Conservation (phyloP, 192 early-diverging fungal species). For the Linnemannia exigua region DNA sequence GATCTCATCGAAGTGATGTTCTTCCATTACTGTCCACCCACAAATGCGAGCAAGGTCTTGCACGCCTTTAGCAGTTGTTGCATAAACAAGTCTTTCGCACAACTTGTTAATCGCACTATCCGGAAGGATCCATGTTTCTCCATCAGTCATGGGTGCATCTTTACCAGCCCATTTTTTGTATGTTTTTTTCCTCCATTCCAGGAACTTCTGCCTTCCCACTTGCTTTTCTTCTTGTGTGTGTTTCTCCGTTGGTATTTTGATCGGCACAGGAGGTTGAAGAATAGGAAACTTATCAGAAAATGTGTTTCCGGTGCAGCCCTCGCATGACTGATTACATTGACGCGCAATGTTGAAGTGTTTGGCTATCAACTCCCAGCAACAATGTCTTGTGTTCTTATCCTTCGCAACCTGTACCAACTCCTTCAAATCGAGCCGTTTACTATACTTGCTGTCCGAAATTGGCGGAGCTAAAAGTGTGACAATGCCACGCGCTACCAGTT, state of each 20-base stretch:
- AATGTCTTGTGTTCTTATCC: not conserved
- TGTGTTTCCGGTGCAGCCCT: not conserved
- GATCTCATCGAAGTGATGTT: no score
- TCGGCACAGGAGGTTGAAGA: not conserved
- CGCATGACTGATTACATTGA: not conserved
- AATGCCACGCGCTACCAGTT: not conserved
- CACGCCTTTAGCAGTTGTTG: no score
- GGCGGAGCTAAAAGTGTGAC: conserved; percentile 5
- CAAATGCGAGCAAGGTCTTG: no score
- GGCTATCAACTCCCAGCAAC: conserved; percentile 17
- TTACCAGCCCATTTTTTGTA: no score
- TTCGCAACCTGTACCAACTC: not conserved
- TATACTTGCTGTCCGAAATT: not conserved
- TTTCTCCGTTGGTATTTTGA: not conserved
- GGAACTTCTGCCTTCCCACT: no score
- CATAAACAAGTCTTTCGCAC: no score
- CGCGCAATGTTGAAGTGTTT: not conserved
- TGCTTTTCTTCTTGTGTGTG: not conserved
- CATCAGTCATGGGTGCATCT: no score
- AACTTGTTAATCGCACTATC: no score
- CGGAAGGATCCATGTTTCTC: no score
- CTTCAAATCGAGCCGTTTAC: not conserved
- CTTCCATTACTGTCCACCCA: no score
- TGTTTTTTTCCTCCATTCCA: no score
- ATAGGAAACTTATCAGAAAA: not conserved